A percentile compares a stretch with the other conserved stretches of the same genome.
Conservation (phyloP, 139 green algal genomes). For the Tetraselmis chui region DNA sequence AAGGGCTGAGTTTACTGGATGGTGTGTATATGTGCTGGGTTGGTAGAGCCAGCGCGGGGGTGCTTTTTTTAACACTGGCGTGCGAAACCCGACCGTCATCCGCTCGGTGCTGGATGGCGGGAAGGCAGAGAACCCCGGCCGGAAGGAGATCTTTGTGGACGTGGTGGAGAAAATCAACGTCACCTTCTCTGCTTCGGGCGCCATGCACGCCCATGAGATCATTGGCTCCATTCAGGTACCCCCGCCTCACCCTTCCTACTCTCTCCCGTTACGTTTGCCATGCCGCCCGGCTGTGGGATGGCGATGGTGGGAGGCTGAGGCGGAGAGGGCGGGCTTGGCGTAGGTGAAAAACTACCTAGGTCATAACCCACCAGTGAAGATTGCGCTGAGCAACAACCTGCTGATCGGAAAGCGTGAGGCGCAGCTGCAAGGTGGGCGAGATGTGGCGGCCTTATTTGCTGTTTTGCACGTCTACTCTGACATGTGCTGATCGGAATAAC, state of each 20-base stretch:
- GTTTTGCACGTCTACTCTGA: neutral
- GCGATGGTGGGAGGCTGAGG: neutral
- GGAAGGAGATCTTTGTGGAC: constrained; percentile 98
- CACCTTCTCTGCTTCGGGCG: constrained; percentile 82
- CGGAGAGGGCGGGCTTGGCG: neutral
- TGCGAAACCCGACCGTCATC: neutral
- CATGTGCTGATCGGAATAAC: neutral
- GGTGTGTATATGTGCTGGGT: too few species aligned
- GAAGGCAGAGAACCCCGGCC: neutral
- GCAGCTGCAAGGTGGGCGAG: constrained; percentile 10
- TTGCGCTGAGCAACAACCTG: constrained; percentile 87
- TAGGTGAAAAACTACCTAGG: constrained; percentile 78
- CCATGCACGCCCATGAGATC: constrained; percentile 75
- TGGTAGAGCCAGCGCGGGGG: neutral
- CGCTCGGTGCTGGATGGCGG: neutral
- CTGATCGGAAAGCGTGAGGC: constrained; percentile 43
- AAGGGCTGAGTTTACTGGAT: too few species aligned
- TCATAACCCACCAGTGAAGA: constrained; percentile 73
- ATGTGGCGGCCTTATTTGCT: constrained; percentile 24
- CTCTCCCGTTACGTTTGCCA: too few species aligned
- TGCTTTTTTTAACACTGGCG: constrained; percentile 8
- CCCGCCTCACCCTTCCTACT: too few species aligned
- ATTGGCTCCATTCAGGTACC: constrained; percentile 74
- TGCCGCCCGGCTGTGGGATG: too few species aligned
- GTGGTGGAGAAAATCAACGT: constrained; percentile 90